Evolutionary conservation across 371 early-diverging fungal species (phyloP).

Genomic region (Zopfochytrium polystomum): DNA sequence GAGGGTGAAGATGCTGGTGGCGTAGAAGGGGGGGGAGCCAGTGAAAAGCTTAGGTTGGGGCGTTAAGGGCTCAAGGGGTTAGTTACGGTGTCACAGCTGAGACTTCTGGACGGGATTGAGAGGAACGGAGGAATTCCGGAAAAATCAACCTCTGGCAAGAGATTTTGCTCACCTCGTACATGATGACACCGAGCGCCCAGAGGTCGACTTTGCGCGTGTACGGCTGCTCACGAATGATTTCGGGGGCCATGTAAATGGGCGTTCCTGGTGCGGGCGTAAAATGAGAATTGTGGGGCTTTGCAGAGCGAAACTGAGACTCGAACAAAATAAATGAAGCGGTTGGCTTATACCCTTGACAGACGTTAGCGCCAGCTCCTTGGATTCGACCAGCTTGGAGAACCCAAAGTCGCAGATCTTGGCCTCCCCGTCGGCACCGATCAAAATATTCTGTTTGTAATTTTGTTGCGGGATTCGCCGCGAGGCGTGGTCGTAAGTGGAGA

Average conservation of each 20-base stretch:
- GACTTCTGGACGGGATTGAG: neutral
- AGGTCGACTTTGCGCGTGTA: slow-evolving; percentile 31
- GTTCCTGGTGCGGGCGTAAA: too few relatives aligned
- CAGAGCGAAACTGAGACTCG: too few relatives aligned
- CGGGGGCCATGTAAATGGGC: slow-evolving; percentile 38
- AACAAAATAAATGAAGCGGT: too few relatives aligned
- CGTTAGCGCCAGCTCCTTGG: slow-evolving; percentile 8
- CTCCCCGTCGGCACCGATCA: slow-evolving; percentile 16
- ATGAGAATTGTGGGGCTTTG: too few relatives aligned
- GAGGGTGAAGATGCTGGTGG: slow-evolving; percentile 36
- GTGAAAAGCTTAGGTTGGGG: slow-evolving; percentile 12
- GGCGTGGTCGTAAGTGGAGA: too few relatives aligned
- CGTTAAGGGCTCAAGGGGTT: neutral
- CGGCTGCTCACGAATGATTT: slow-evolving; percentile 31
- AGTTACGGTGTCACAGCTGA: neutral
- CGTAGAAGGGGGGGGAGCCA: slow-evolving; percentile 34
- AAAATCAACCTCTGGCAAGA: neutral
- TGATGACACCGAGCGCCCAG: slow-evolving; percentile 34
- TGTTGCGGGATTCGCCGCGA: too few relatives aligned
- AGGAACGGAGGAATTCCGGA: neutral
- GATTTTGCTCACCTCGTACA: slow-evolving; percentile 23
- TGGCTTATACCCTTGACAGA: too few relatives aligned
- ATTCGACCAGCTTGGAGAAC: slow-evolving; percentile 13
- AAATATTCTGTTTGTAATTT: slow-evolving; percentile 22
- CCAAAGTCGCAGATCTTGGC: slow-evolving; percentile 35